Evolutionary conservation across 306 rosid genomes (phyloP), one percentile per base, ranked within the genome.

Genomic region (Pterocarpus santalinus): DNA sequence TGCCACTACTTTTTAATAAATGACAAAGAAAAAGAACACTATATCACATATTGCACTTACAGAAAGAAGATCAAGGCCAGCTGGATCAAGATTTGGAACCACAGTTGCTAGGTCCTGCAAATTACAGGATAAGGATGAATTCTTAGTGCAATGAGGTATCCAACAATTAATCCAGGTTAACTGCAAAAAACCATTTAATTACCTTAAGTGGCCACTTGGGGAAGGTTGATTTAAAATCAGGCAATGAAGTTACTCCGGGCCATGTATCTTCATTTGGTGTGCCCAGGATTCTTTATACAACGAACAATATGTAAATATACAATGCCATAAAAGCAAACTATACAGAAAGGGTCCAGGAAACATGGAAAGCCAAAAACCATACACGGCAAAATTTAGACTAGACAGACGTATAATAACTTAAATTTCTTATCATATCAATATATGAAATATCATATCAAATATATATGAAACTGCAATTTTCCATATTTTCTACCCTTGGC

Each of bases 231-330:
- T 93, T 95, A 78, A 87, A 95, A 88, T 95, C 99, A 80, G 99
- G 99, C 91, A 95, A 83, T 78, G 98, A 90, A 87, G 86, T 93
- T 83, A 95, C 98, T 85, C 98, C 98, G 41, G 98, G 98, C 99
- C 99, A 95, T 53, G 94, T 87, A 80, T 95, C 97, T 80, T 93
- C 99, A 32, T 78, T 95, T 81, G 99, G 99, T 15, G 98, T 93
- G 41, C 99, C 99, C 96, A 87, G 22, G 86, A 93, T 86, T 86
- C 99, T 95, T 89, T 88, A 92, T 43, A 78, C 11, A 82, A 81
- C 69, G 71, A 78, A 72, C 65, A 64, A 76, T 9, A 53, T 36
- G 58, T 79, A 32, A 71, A 30, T 66, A 74, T 72, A 60, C 63
- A 53, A 65, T 46, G 51, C 51, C 9, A 9, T 46, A 46, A 9